phyloP scores from a whole-genome alignment of 2,329 filamentous ascomycete species.

The Ophiostoma ips region DNA sequence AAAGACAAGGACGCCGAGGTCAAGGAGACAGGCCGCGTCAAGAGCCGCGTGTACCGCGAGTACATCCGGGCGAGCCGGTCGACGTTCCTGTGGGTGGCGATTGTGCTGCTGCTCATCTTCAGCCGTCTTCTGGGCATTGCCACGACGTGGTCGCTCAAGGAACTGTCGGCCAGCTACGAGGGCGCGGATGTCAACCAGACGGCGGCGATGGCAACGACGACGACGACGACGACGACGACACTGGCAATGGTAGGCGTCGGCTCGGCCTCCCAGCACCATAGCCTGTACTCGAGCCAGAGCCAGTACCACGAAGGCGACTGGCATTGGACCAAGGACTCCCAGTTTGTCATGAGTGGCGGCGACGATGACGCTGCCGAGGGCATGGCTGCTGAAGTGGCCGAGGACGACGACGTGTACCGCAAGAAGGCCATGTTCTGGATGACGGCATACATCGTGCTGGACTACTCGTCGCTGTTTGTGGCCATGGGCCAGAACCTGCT shows the following conservation, averaged over 20 bases:
- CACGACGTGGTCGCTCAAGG: slow-evolving; percentile 22
- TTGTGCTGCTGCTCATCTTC: slow-evolving; percentile 16
- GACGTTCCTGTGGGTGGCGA: slow-evolving; percentile 16
- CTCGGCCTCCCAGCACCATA: background rate
- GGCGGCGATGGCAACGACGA: too few relatives aligned
- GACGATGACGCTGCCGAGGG: background rate
- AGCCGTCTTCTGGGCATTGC: slow-evolving; percentile 17
- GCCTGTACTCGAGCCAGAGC: background rate
- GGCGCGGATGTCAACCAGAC: slow-evolving; percentile 5
- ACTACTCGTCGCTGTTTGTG: slow-evolving; percentile 14
- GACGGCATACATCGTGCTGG: slow-evolving; percentile 19
- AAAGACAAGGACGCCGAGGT: slow-evolving; percentile 12
- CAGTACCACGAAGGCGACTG: background rate
- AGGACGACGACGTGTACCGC: slow-evolving; percentile 10
- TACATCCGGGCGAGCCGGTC: slow-evolving; percentile 21
- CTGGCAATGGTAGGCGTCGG: background rate
- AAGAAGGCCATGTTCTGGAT: slow-evolving; percentile 18
- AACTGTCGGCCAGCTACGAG: slow-evolving; percentile 19
- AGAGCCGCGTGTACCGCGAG: slow-evolving; percentile 21
- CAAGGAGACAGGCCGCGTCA: slow-evolving; percentile 21
- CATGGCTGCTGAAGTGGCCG: background rate
- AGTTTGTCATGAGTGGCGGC: background rate
- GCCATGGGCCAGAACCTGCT: slow-evolving; percentile 16
- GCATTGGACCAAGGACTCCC: background rate
- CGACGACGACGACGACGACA: background rate